Conservation (phyloP, 805 yeast species). For the Ogataea wickerhamii region DNA sequence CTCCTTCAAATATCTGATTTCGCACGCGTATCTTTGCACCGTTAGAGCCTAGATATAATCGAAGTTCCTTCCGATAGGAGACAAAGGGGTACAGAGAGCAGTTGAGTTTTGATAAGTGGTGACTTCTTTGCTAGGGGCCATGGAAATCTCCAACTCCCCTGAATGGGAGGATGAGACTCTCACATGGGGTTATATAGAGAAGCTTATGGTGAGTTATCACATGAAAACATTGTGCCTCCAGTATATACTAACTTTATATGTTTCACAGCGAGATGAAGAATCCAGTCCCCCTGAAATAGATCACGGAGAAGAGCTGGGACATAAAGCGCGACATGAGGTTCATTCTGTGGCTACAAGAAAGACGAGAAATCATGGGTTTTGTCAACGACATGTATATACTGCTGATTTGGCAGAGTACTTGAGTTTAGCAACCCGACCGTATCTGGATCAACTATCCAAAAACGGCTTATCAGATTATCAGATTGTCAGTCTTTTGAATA, state of each 20-base stretch:
- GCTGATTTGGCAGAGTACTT: constrained; percentile 33
- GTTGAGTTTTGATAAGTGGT: too few species aligned
- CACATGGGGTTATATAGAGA: constrained; percentile 15
- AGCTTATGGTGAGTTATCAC: constrained; percentile 14
- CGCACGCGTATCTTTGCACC: too few species aligned
- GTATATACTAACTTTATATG: too few species aligned
- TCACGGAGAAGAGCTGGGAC: too few species aligned
- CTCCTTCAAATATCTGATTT: too few species aligned
- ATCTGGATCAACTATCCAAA: constrained; percentile 24
- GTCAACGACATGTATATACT: constrained; percentile 34
- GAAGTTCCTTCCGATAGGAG: too few species aligned
- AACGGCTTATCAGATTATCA: constrained; percentile 23
- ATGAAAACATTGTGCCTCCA: too few species aligned
- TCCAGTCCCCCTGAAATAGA: too few species aligned
- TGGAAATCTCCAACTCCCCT: constrained; percentile 22
- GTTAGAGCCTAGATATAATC: too few species aligned
- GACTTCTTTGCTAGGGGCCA: constrained; percentile 4
- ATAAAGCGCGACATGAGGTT: too few species aligned
- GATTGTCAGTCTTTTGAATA: constrained; percentile 28
- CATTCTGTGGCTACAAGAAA: constrained; percentile 7
- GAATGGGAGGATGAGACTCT: constrained; percentile 14
- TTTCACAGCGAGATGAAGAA: too few species aligned
- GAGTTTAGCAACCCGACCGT: constrained; percentile 22
- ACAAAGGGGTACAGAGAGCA: too few species aligned
- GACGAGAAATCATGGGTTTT: constrained; percentile 25